A percentile compares a stretch with the other conserved stretches of the same genome.
These are phyloP conservation scores for Fraxinus velutina DNA, from an alignment of 305 asterid species.

Conservation along the genomic window DNA sequence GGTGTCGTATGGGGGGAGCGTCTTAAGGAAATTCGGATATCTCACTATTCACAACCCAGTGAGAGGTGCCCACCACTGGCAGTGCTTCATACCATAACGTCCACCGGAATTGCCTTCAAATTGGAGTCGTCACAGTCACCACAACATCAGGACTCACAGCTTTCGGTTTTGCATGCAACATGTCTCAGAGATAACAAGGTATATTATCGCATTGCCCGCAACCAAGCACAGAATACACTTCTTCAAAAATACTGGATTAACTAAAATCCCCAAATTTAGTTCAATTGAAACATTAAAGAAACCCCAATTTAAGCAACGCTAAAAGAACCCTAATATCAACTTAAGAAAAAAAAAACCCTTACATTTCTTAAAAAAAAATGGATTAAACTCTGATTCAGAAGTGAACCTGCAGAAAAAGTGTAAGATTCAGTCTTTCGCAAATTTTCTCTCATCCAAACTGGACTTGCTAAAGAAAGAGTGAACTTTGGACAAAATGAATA, in stretches of 20 bases:
- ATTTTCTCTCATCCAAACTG: background rate
- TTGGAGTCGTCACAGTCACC: conserved; percentile 55
- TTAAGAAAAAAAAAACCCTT: background rate
- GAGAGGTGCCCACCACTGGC: conserved; percentile 97
- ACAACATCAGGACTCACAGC: conserved; percentile 60
- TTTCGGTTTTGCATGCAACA: conserved; percentile 70
- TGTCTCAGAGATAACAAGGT: conserved; percentile 98
- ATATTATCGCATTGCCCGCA: conserved; percentile 42
- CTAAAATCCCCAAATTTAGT: background rate
- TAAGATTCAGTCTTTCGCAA: background rate
- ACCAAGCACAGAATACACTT: conserved; percentile 24
- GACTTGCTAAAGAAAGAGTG: conserved; percentile 4
- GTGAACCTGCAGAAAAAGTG: background rate
- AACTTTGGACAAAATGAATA: conserved; percentile 20
- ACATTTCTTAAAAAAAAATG: background rate
- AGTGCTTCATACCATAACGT: conserved; percentile 67
- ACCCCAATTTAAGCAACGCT: conserved; percentile 19
- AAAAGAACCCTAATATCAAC: conserved; percentile 20
- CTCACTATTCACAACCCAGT: conserved; percentile 72
- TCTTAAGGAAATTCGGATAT: conserved; percentile 64
- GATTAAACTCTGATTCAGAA: background rate
- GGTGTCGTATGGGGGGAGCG: conserved; percentile 52
- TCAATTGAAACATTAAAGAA: conserved; percentile 1
- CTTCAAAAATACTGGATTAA: conserved; percentile 12
- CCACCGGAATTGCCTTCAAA: conserved; percentile 68